These are phyloP conservation scores for Sporormia fimetaria DNA, from an alignment of 495 filamentous ascomycete genomes.

Conservation along the genomic window DNA sequence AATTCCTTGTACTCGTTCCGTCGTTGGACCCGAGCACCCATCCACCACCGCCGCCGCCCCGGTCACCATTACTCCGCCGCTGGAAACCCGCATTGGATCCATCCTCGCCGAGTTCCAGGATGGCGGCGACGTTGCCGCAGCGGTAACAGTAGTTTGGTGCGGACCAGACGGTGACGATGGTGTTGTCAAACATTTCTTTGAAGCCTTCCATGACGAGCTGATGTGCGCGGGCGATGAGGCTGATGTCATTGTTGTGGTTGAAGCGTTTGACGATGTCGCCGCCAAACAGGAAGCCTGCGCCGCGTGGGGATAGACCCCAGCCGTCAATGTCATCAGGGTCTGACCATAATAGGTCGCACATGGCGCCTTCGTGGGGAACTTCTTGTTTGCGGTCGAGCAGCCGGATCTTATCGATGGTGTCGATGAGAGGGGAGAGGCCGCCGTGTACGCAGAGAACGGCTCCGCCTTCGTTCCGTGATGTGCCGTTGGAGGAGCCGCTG, in stretches of 20 bases:
- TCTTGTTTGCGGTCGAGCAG: constrained; percentile 95
- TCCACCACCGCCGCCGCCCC: constrained; percentile 39
- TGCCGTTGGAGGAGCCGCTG: constrained; percentile 50
- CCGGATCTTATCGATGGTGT: constrained; percentile 91
- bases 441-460: constrained; percentile 94
- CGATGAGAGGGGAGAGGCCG: constrained; percentile 80
- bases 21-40: constrained; percentile 15
- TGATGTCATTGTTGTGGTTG: constrained; percentile 85
- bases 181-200: constrained; percentile 96
- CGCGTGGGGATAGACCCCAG: constrained; percentile 89
- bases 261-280: constrained; percentile 93
- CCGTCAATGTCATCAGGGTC: constrained; percentile 98
- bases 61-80: constrained; percentile 67
- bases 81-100: constrained; percentile 62
- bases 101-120: constrained; percentile 87
- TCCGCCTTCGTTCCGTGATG: constrained; percentile 51
- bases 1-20: constrained; percentile 27
- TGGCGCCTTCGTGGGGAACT: constrained; percentile 94
- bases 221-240: constrained; percentile 84
- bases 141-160: constrained; percentile 98
- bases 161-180: constrained; percentile 93
- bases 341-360: constrained; percentile 97
- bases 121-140: constrained; percentile 92
- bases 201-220: constrained; percentile 99
- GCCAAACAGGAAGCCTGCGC: constrained; percentile 92